These are phyloP conservation scores for Apiotrichum brassicae DNA, from an alignment of 1,284 basidiomycete species.

Conservation along the genomic window DNA sequence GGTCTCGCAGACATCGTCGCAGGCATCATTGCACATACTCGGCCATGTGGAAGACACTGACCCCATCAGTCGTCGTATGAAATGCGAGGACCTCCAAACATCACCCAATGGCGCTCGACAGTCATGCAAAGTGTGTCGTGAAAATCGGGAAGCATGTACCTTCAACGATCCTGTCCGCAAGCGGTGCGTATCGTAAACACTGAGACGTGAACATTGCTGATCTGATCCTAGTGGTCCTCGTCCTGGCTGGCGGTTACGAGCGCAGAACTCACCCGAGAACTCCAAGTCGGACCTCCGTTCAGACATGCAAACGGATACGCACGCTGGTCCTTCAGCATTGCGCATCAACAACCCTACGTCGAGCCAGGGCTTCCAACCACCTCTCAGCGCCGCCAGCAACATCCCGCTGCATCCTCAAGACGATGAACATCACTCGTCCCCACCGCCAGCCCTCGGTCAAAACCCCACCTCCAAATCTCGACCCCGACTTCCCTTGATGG, in stretches of 20 bases:
- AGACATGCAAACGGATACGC: neutral
- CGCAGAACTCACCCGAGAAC: constrained; percentile 2
- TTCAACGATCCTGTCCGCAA: constrained; percentile 26
- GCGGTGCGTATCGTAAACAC: constrained; percentile 13
- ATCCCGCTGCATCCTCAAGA: no score
- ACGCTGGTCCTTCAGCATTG: neutral
- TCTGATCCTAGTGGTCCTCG: constrained; percentile 7
- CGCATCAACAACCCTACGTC: no score
- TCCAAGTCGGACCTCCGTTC: neutral
- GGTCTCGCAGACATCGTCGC: no score
- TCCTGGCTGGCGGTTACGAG: constrained; percentile 8
- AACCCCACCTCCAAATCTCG: neutral
- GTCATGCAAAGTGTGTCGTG: constrained; percentile 24
- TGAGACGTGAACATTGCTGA: no score
- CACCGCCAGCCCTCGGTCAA: neutral
- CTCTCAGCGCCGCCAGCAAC: no score
- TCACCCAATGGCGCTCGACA: constrained; percentile 1
- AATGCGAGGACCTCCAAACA: constrained; percentile 21
- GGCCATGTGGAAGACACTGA: no score
- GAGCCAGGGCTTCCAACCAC: no score
- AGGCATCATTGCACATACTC: no score
- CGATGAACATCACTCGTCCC: neutral
- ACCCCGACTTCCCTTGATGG: constrained; percentile 12
- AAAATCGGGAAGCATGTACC: constrained; percentile 20
- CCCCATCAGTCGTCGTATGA: constrained; percentile 22